Base-by-base conservation (phyloP, 108 stramenopile genomes). In the Skeletonema potamos region DNA sequence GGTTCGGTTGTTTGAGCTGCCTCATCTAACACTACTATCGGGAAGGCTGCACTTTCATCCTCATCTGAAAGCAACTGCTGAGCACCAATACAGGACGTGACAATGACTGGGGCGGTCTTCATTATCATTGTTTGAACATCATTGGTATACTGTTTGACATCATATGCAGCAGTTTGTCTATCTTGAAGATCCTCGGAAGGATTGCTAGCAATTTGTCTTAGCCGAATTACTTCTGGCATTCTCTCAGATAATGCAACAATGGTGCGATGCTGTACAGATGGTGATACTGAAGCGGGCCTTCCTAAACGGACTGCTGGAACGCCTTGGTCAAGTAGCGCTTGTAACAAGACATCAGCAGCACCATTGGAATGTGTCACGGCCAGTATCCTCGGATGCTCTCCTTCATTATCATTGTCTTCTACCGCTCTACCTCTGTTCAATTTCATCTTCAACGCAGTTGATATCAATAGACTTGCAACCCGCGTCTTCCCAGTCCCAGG, bases 1-100 rank as follows among this genome's bases (percentile, higher is more conserved):
- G 88, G 88, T 68, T 89, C 88, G 0, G 88, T 92, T 6, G 84
- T 85, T 79, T 92, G 90, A 6, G 83, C 85, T 33, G 91, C 88
- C 63, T 92, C 91, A 58, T 92, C 91, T 29, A 92, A 62, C 1
- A 92, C 85, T 0, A 92, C 88, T 9, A 87, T 67, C 0, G 75
- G 68, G 56, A 89, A 92, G 0, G 27, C 39, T 2, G 65, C 15
- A 27, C 55, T 63, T 22, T 70, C 57, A 8, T 70, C 58, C 7
- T 70, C 57, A 8, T 70, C 58, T 6, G 67, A 62, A 6, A 83
- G 46, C 27, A 87, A 32, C 30, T 86, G 87, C 58, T 86, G 85
- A 10, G 87, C 87, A 36, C 89, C 87, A 48, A 91, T 86, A 66
- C 89, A 90, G 58, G 77, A 83, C 9, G 89, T 74, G 20, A 90